A percentile compares a stretch with the other conserved stretches of the same genome.
These are phyloP conservation scores for Sanguinoderma infundibulare DNA, from an alignment of 1,284 basidiomycete genomes.

Conservation along the genomic window DNA sequence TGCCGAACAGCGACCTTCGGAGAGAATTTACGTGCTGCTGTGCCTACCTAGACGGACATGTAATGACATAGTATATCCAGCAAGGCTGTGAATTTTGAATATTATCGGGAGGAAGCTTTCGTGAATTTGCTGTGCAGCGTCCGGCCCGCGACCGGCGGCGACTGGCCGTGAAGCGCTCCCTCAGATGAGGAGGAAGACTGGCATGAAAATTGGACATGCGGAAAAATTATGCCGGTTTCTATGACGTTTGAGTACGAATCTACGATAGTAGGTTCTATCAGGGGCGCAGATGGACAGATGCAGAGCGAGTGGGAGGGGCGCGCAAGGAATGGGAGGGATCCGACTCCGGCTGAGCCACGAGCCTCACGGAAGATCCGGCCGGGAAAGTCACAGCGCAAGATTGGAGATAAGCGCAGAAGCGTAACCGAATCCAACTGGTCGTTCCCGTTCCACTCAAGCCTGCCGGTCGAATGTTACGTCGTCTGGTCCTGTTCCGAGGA, in stretches of 20 bases:
- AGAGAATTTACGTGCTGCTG: conserved; percentile 5
- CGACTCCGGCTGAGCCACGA: conserved; percentile 17
- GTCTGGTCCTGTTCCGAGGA: conserved; percentile 1
- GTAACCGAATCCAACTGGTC: conserved; percentile 15
- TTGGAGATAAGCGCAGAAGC: conserved; percentile 18
- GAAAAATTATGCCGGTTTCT: not conserved
- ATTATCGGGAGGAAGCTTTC: not conserved
- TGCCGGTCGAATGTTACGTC: conserved; percentile 13
- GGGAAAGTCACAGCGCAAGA: conserved; percentile 15
- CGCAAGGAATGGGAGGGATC: conserved; percentile 8
- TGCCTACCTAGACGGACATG: conserved; percentile 10
- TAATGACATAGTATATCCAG: conserved; percentile 18
- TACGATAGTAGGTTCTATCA: conserved; percentile 7
- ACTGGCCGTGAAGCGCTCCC: not conserved
- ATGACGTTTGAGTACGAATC: not conserved
- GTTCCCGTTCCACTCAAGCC: conserved; percentile 11
- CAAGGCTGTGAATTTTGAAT: conserved; percentile 1
- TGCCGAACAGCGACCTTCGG: not conserved
- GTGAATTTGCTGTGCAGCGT: not conserved
- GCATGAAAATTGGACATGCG: not conserved
- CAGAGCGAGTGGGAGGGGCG: conserved; percentile 2
- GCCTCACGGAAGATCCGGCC: conserved; percentile 27
- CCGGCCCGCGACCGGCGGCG: not conserved
- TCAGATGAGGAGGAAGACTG: not conserved
- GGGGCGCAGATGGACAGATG: conserved; percentile 7